Percentiles rank a stretch among this genome's conserved stretches.
These are phyloP conservation scores for Heliocybe sulcata DNA, from an alignment of 1,284 basidiomycete species.

Conservation along the genomic window DNA sequence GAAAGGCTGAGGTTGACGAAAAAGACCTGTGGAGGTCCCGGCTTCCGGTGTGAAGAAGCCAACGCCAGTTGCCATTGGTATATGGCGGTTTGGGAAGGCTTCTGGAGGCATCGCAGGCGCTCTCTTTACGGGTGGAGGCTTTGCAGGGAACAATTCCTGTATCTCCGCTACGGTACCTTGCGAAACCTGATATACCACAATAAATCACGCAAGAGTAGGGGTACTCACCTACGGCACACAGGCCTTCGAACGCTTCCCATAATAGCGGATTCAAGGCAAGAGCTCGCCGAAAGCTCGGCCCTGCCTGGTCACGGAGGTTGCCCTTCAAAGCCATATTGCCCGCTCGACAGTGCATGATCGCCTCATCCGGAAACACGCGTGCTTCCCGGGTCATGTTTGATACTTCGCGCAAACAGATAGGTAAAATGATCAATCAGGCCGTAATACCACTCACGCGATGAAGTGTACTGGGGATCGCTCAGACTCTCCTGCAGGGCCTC, in stretches of 20 bases:
- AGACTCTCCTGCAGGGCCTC: conserved; percentile 63
- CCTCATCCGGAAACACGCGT: conserved; percentile 58
- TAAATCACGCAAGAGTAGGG: background rate
- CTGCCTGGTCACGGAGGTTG: conserved; percentile 68
- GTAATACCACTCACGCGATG: conserved; percentile 41
- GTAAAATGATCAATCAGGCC: conserved; percentile 6
- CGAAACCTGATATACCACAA: conserved; percentile 10
- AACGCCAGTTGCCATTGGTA: conserved; percentile 47
- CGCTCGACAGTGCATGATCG: conserved; percentile 59
- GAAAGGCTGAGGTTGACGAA: conserved; percentile 43
- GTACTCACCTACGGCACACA: conserved; percentile 74
- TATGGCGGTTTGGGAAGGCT: conserved; percentile 34
- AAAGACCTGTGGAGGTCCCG: conserved; percentile 40
- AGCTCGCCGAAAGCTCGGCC: conserved; percentile 65
- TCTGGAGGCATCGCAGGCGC: conserved; percentile 38
- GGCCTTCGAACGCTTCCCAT: conserved; percentile 91
- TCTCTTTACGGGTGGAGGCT: conserved; percentile 50
- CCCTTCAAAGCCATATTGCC: conserved; percentile 69
- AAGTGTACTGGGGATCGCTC: conserved; percentile 39
- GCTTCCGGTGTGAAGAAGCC: conserved; percentile 78
- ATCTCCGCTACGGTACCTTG: conserved; percentile 61
- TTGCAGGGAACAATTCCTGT: conserved; percentile 64
- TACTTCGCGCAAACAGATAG: conserved; percentile 14
- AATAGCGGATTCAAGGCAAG: conserved; percentile 73
- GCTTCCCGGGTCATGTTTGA: conserved; percentile 32